These are phyloP conservation scores for Aspergillus persii DNA, from an alignment of 2,329 filamentous ascomycete genomes.

Conservation along the genomic window DNA sequence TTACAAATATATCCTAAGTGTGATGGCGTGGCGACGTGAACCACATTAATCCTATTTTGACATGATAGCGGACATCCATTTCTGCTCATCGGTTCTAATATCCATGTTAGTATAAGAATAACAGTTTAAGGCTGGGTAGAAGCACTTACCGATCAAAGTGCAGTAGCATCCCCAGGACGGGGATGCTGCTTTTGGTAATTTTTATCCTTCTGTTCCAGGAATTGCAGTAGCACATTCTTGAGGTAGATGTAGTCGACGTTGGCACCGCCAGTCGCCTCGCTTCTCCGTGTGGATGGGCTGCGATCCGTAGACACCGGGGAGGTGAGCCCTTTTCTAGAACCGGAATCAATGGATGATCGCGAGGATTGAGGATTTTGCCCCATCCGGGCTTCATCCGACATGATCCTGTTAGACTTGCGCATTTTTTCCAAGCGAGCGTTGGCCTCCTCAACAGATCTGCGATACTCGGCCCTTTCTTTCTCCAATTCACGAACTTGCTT, in stretches of 20 bases:
- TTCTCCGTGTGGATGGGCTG: constrained; percentile 32
- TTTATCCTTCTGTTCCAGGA: constrained; percentile 65
- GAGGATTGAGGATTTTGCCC: constrained; percentile 52
- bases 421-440: constrained; percentile 75
- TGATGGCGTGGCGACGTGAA: neutral
- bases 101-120: constrained; percentile 13
- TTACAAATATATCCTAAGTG: constrained; percentile 4
- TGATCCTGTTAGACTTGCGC: constrained; percentile 63
- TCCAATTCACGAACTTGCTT: constrained; percentile 79
- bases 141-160: constrained; percentile 60
- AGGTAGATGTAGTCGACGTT: constrained; percentile 62
- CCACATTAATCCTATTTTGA: constrained; percentile 37
- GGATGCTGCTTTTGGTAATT: constrained; percentile 65
- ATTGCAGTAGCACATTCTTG: constrained; percentile 66
- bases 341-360: constrained; percentile 59
- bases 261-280: constrained; percentile 37
- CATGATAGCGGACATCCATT: constrained; percentile 75
- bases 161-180: constrained; percentile 63
- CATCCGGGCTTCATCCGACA: constrained; percentile 58
- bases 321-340: constrained; percentile 42
- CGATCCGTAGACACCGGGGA: constrained; percentile 47
- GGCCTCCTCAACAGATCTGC: constrained; percentile 73
- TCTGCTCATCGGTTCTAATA: constrained; percentile 71
- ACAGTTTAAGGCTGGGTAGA: neutral
- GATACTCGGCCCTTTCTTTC: constrained; percentile 73